Evolutionary conservation across 1,284 basidiomycete species (phyloP), one percentile per base, ranked within the genome.

Genomic region (Gomphus sp.): DNA sequence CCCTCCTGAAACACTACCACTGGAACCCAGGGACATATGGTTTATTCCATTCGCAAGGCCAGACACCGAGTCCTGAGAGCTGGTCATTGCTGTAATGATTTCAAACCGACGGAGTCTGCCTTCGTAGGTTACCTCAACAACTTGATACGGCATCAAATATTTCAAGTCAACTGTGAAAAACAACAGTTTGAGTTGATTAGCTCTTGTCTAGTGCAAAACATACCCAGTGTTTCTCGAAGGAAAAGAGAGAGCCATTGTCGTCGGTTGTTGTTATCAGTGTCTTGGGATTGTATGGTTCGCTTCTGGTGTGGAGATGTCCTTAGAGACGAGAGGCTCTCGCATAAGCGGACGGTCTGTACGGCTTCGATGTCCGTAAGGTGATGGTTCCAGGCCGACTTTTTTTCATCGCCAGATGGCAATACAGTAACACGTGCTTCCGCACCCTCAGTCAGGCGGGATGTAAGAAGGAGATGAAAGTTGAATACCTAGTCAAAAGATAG

Each of bases 181-280:
- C 52, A 58, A 51, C 22, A 22, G 22, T 43, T 18, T n/a, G 18
- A 43, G 41, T 43, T 8, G 41, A 31, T 5, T 31, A 31, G 28
- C 28, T 43, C n/a, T n/a, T 43, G 7, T 43, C 5, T 43, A 5
- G 4, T 37, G 44, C 54, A 34, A 60, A 44, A 52, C 77, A 59
- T 61, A 85, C 86, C 81, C 58, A 88, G 71, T 53, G 74, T 68
- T 71, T 90, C 87, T 59, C 82, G 77, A 55, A 86, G 68, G 31
- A 84, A 70, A 12, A 89, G 71, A 50, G 70, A 68, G n/a, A 89
- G 76, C 87, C 88, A 91, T 18, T 87, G 80, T 57, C 73, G 73
- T 60, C 73, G 74, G 64, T 77, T 78, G 16, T 69, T 70, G 44
- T 22, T 22, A 22, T 73, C 74, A 61, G 70, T 66, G 43, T 61